These are phyloP conservation scores for Trichoderma orchidacearum DNA, from an alignment of 495 filamentous ascomycete genomes.

Conservation along the genomic window DNA sequence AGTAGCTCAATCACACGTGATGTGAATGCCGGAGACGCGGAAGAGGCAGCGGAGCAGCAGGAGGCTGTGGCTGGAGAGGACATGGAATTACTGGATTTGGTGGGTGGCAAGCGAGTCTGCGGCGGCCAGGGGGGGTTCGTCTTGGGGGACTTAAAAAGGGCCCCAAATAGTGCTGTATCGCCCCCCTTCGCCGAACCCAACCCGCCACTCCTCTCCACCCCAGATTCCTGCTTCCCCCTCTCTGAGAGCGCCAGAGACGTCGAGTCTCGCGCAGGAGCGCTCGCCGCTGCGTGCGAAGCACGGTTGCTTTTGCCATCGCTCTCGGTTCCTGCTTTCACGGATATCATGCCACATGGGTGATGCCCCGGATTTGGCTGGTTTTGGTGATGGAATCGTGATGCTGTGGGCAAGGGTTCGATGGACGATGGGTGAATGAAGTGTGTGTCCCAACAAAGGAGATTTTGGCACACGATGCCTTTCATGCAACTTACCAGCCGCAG, in stretches of 20 bases:
- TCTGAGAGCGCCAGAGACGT: neutral
- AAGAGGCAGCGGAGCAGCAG: too few relatives aligned
- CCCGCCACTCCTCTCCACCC: conserved; percentile 27
- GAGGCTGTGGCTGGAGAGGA: conserved; percentile 2
- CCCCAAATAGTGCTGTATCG: conserved; percentile 42
- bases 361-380: too few relatives aligned
- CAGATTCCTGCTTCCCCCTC: neutral
- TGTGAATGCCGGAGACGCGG: too few relatives aligned
- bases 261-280: neutral
- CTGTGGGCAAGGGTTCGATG: neutral
- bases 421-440: neutral
- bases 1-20: too few relatives aligned
- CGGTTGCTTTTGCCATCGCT: neutral
- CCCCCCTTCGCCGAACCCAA: conserved; percentile 22
- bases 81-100: conserved; percentile 2
- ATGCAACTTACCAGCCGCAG: conserved; percentile 62
- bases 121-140: neutral
- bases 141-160: conserved; percentile 27
- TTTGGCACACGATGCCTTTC: too few relatives aligned
- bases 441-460: neutral
- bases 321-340: too few relatives aligned
- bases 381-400: neutral
- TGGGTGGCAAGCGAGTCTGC: neutral
- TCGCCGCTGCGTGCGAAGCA: neutral
- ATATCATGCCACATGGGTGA: too few relatives aligned